Conservation (phyloP, 1,139 yeast genomes). For the Blastobotrys buckinghamii region DNA sequence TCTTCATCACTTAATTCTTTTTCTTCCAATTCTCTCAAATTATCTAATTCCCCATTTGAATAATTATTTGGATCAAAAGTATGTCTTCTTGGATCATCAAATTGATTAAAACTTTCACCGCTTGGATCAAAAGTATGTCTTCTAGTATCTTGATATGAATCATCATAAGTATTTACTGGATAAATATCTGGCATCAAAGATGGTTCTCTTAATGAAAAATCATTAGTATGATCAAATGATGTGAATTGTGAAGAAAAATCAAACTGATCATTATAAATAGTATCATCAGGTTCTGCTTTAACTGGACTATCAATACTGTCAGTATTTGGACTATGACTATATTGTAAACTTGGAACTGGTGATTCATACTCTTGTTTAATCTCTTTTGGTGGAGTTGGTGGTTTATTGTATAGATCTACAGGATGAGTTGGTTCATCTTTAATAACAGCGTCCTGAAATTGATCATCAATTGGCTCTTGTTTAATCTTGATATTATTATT, state of each 20-base stretch:
- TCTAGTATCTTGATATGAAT: too few relatives aligned
- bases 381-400: neutral
- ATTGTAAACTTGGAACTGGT: constrained; percentile 22
- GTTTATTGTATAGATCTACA: constrained; percentile 1
- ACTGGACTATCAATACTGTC: constrained; percentile 13
- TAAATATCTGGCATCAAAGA: neutral
- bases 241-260: constrained; percentile 23
- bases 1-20: constrained; percentile 12
- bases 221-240: constrained; percentile 5
- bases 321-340: constrained; percentile 14
- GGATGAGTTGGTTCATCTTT: constrained; percentile 5
- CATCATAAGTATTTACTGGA: constrained; percentile 13
- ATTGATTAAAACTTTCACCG: too few relatives aligned
- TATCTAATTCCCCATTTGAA: too few relatives aligned
- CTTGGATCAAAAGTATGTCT: too few relatives aligned
- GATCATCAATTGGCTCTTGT: neutral
- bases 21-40: constrained; percentile 6
- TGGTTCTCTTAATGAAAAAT: constrained; percentile 19
- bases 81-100: too few relatives aligned
- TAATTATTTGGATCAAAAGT: too few relatives aligned
- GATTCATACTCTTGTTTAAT: constrained; percentile 12
- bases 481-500: neutral
- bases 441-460: neutral
- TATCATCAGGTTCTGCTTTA: constrained; percentile 10
- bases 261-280: neutral